A percentile compares a stretch with the other conserved stretches of the same genome.
Evolutionary conservation across 768 basidiomycete species (phyloP).

Genomic region (Fomitopsis serialis): DNA sequence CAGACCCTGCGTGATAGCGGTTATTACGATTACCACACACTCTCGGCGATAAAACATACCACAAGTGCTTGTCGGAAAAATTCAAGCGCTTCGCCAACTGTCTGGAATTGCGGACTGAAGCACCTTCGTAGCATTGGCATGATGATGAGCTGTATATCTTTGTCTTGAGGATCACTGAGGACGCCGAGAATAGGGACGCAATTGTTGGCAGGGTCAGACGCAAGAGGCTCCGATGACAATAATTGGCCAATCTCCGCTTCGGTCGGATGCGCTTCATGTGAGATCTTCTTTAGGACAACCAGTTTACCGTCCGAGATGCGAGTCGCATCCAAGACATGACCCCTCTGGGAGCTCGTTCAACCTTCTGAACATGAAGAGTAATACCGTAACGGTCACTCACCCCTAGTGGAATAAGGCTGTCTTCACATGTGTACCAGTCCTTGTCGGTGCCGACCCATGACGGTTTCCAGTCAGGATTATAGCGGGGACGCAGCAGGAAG

Average conservation of each 20-base stretch:
- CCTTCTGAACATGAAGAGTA: neutral
- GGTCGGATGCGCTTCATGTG: slow-evolving; percentile 9
- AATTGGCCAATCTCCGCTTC: slow-evolving; percentile 8
- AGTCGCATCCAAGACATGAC: slow-evolving; percentile 14
- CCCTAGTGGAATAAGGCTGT: neutral
- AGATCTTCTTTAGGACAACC: slow-evolving; percentile 14
- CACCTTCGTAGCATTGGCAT: slow-evolving; percentile 26
- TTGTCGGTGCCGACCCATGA: slow-evolving; percentile 15
- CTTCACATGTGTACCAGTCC: slow-evolving; percentile 1
- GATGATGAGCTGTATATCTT: slow-evolving; percentile 17
- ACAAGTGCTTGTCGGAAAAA: slow-evolving; percentile 30
- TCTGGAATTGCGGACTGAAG: slow-evolving; percentile 25
- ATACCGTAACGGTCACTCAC: neutral
- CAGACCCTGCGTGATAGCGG: slow-evolving; percentile 24
- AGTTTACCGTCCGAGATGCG: slow-evolving; percentile 10
- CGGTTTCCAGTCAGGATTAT: slow-evolving; percentile 20
- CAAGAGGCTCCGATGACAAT: slow-evolving; percentile 4
- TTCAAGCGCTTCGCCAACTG: slow-evolving; percentile 30
- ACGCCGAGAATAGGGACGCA: slow-evolving; percentile 17
- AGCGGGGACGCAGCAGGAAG: slow-evolving; percentile 14
- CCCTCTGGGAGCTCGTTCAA: neutral
- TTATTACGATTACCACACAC: slow-evolving; percentile 20
- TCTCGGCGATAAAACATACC: too few species aligned
- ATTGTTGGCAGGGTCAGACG: slow-evolving; percentile 18
- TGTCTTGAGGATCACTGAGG: slow-evolving; percentile 9